Base-by-base conservation (phyloP, 495 filamentous ascomycete species). In the Hypomontagnella monticulosa region DNA sequence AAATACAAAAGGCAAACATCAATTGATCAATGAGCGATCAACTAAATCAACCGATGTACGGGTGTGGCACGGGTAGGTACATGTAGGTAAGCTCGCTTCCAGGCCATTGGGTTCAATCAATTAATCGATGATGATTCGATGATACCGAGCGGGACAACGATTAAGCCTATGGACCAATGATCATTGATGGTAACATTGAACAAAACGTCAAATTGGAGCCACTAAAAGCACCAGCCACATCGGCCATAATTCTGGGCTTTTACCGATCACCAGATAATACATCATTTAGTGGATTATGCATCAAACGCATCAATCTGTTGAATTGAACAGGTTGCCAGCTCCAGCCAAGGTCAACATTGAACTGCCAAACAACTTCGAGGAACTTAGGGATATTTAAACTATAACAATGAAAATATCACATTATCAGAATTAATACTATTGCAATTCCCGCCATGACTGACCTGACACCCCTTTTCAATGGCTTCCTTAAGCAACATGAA, bases 381-480 rank as follows among this genome's bases (percentile, higher is more conserved):
- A 58, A 36, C 37, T 52, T 40, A 0, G 14, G 1, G 19, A 51
- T 49, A 16, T 40, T 56, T 36, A 46, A 57, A 36, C 50, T 6
- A 60, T 16, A 44, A 47, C 46, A 11, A 67, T 47, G 34, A 51
- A 50, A 10, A 55, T 54, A 34, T 12, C 12, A n/a, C 33, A 44
- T 11, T 30, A n/a, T 19, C 55, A 43, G 30, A 52, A 36, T 23
- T 48, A 15, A 38, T 14, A 27, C 32, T 46, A 4, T 14, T 18
- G 0, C 12, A n/a, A 2, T 14, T 36, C 9, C 46, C 64, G 63
- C 20, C 36, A 90, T 90, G 88, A 83, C 85, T 32, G 87, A 96
- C 70, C 78, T 96, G 33, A 94, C 91, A 2, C 82, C 88, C 5
- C 73, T 85, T 12, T 87, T 96, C 78, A 87, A 89, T 74, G 78